These are phyloP conservation scores for Gossypium longicalyx DNA, from an alignment of 345 rosid species.

Conservation along the genomic window DNA sequence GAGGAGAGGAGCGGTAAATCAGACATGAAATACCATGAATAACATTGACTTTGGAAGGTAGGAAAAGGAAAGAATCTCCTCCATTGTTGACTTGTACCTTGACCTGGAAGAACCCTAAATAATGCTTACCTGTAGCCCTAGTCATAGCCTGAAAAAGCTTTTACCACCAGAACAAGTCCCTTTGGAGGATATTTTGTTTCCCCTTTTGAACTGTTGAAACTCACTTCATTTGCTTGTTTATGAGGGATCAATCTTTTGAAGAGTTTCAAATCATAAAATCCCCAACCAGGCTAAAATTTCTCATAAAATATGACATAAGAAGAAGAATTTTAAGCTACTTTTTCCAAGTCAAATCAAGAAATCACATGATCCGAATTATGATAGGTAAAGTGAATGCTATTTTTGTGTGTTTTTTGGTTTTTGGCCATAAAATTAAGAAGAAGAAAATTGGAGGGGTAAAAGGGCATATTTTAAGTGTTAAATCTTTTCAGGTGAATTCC, in stretches of 20 bases:
- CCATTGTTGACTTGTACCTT: slow-evolving; percentile 10
- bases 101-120: slow-evolving; percentile 26
- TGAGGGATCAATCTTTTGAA: slow-evolving; percentile 9
- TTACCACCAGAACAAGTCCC: not conserved
- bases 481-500: not conserved
- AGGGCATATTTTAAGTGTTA: too few species aligned
- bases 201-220: slow-evolving; percentile 7
- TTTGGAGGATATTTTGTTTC: not conserved
- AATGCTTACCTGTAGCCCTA: slow-evolving; percentile 22
- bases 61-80: not conserved
- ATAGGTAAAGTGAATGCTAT: not conserved
- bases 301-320: slow-evolving; percentile 26
- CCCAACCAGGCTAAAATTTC: slow-evolving; percentile 14
- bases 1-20: not conserved
- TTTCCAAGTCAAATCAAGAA: slow-evolving; percentile 18
- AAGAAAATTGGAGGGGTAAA: too few species aligned
- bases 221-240: not conserved
- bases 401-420: not conserved
- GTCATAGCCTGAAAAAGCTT: not conserved
- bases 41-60: not conserved
- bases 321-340: slow-evolving; percentile 5
- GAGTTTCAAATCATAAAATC: not conserved
- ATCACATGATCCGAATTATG: slow-evolving; percentile 14
- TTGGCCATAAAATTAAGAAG: too few species aligned
- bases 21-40: slow-evolving; percentile 11